phyloP scores from a whole-genome alignment of 257 asterid genomes.

The Eucommia ulmoides region DNA sequence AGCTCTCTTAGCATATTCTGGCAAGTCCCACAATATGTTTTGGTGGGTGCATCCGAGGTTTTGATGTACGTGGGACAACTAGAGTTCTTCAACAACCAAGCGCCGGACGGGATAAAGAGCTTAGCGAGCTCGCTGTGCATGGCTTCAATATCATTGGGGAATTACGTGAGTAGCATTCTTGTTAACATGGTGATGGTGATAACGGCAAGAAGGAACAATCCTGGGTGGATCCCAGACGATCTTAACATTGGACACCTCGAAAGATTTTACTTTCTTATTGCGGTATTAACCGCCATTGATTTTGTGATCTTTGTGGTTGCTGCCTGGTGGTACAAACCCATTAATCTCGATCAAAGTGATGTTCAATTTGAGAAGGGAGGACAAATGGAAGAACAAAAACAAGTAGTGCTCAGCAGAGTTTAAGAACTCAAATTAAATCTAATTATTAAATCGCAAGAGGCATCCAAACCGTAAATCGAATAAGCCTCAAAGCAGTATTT shows the following conservation, averaged over 20 bases:
- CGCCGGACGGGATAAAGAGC: slow-evolving; percentile 81
- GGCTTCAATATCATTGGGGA: slow-evolving; percentile 73
- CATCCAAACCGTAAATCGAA: too few species aligned
- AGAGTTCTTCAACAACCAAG: slow-evolving; percentile 65
- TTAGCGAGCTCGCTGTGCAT: slow-evolving; percentile 68
- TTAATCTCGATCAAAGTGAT: slow-evolving; percentile 8
- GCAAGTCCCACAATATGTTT: slow-evolving; percentile 62
- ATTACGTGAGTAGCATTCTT: slow-evolving; percentile 54
- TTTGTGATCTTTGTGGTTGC: slow-evolving; percentile 29
- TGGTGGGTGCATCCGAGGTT: slow-evolving; percentile 80
- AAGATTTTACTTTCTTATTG: slow-evolving; percentile 48
- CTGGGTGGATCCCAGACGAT: slow-evolving; percentile 67
- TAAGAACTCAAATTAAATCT: too few species aligned
- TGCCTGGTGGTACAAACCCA: slow-evolving; percentile 48
- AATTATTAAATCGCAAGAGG: too few species aligned
- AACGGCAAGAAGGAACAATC: slow-evolving; percentile 22
- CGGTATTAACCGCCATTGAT: slow-evolving; percentile 33
- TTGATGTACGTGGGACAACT: slow-evolving; percentile 76
- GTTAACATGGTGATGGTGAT: slow-evolving; percentile 50
- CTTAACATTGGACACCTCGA: slow-evolving; percentile 53
- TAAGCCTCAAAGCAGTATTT: too few species aligned
- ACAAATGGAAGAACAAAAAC: slow-evolving; percentile 3
- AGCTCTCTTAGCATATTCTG: slow-evolving; percentile 49
- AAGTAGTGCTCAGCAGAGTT: slow-evolving; percentile 17
- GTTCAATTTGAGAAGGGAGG: neutral